These are phyloP conservation scores for Sanghuangporus sanghuang DNA, from an alignment of 1,284 basidiomycete species.

Conservation along the genomic window DNA sequence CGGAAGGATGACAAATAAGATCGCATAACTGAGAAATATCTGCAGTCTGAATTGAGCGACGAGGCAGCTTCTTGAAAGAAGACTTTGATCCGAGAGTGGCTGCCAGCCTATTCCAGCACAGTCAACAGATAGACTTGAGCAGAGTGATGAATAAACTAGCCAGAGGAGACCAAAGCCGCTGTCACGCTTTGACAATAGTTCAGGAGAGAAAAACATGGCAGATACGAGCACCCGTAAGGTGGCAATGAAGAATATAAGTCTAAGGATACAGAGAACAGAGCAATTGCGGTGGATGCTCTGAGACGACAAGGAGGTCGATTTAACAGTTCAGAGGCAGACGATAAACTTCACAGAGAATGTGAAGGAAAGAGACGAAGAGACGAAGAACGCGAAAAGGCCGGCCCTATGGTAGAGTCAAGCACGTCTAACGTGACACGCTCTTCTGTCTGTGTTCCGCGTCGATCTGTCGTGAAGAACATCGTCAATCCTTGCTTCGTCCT, in stretches of 20 bases:
- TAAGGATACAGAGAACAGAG: no score
- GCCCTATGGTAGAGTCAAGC: no score
- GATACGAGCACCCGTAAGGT: not conserved
- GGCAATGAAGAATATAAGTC: not conserved
- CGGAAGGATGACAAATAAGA: constrained; percentile 74
- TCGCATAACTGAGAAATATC: constrained; percentile 77
- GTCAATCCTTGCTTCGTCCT: no score
- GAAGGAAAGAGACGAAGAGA: no score
- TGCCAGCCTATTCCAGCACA: constrained; percentile 60
- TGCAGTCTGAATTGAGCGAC: constrained; percentile 72
- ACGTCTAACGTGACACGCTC: no score
- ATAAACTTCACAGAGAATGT: no score
- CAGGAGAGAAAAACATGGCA: constrained; percentile 71
- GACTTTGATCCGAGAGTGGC: constrained; percentile 84
- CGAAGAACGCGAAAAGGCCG: no score
- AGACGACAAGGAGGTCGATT: no score
- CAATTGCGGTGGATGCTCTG: no score
- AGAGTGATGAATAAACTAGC: constrained; percentile 32
- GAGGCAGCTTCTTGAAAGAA: constrained; percentile 76
- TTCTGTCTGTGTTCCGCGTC: no score
- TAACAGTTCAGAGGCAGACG: no score
- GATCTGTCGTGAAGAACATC: no score
- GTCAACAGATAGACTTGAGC: not conserved
- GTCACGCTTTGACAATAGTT: constrained; percentile 67
- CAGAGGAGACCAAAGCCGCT: constrained; percentile 79